phyloP scores from a whole-genome alignment of 345 rosid species.

The Mangifera indica region DNA sequence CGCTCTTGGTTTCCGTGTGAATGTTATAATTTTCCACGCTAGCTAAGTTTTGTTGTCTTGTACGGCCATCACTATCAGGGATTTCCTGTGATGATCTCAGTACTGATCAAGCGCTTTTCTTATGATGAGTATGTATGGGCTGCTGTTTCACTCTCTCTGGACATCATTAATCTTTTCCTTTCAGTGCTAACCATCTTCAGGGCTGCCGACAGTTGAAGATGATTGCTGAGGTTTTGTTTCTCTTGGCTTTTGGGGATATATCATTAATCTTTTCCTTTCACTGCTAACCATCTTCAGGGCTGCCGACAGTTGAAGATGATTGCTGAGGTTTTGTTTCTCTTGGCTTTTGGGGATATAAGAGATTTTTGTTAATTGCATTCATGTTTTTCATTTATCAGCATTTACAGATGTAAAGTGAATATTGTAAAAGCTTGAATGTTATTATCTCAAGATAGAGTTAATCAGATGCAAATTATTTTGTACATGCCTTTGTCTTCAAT shows the following conservation, averaged over 20 bases:
- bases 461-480: neutral
- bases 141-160: constrained; percentile 66
- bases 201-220: constrained; percentile 48
- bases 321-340: neutral
- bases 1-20: too few species aligned
- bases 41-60: neutral
- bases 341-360: neutral
- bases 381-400: neutral
- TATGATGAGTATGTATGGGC: constrained; percentile 94
- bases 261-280: constrained; percentile 74
- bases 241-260: neutral
- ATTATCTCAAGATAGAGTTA: too few species aligned
- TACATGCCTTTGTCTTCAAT: neutral
- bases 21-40: neutral
- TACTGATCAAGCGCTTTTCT: constrained; percentile 74
- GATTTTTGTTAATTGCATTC: neutral
- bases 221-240: neutral
- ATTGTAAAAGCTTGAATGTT: neutral
- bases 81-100: too few species aligned
- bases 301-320: constrained; percentile 33
- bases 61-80: too few species aligned
- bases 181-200: constrained; percentile 70
- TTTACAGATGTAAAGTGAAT: neutral
- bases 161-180: constrained; percentile 75
- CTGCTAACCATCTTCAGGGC: constrained; percentile 78